phyloP scores from a whole-genome alignment of 1,139 yeast species.

The Arxiozyma telluris region DNA sequence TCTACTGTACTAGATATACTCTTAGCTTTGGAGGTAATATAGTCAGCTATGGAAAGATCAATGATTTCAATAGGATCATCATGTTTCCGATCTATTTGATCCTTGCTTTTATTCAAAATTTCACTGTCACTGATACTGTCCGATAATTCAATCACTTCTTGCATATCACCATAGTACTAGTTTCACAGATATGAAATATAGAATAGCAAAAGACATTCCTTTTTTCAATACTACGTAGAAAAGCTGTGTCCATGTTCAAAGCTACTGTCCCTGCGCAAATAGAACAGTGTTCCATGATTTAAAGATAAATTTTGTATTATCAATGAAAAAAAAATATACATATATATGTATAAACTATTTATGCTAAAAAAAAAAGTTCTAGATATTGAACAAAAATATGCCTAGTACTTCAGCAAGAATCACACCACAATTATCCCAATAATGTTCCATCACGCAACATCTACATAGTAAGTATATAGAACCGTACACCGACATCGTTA shows the following conservation, averaged over 20 bases:
- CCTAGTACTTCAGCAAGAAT: not conserved
- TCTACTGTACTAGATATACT: not conserved
- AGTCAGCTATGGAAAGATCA: not conserved
- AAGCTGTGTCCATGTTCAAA: not conserved
- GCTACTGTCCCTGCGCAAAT: not conserved
- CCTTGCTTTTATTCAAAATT: not conserved
- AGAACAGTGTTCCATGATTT: not conserved
- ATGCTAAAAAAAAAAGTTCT: too few species aligned
- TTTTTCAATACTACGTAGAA: too few species aligned
- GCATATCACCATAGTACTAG: not conserved
- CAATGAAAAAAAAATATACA: not conserved
- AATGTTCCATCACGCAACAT: not conserved
- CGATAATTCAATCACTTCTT: slow-evolving; percentile 3
- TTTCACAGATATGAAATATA: not conserved
- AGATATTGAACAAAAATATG: not conserved
- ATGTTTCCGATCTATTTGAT: not conserved
- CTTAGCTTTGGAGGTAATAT: not conserved
- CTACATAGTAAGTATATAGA: not conserved
- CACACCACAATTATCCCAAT: not conserved
- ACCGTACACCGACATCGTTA: not conserved
- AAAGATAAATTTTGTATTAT: not conserved
- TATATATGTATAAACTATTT: too few species aligned
- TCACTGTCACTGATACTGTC: not conserved
- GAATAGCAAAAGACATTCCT: too few species aligned
- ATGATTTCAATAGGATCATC: slow-evolving; percentile 1